Conservation (phyloP, 805 yeast genomes). For the Nadsonia fulvescens region DNA sequence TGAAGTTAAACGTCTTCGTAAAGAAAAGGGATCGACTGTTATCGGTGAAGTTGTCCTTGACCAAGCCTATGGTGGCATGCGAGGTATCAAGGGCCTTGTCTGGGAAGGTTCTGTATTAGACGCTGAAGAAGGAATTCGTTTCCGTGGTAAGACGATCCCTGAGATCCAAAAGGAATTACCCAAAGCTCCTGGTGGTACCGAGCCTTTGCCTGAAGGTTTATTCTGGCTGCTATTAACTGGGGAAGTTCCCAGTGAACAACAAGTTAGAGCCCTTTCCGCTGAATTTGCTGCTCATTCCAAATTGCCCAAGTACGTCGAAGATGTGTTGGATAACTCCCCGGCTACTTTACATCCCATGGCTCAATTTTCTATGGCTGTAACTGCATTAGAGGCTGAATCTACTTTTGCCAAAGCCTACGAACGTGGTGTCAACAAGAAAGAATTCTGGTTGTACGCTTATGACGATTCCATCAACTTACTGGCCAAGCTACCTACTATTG, state of each 20-base stretch:
- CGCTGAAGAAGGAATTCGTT: slow-evolving; percentile 72
- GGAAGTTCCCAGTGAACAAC: slow-evolving; percentile 42
- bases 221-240: slow-evolving; percentile 68
- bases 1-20: slow-evolving; percentile 73
- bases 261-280: slow-evolving; percentile 35
- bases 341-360: slow-evolving; percentile 68
- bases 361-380: slow-evolving; percentile 57
- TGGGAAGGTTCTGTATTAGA: slow-evolving; percentile 84
- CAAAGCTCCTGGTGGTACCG: slow-evolving; percentile 47
- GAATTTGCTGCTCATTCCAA: slow-evolving; percentile 49
- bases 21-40: slow-evolving; percentile 66
- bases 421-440: slow-evolving; percentile 45
- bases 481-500: slow-evolving; percentile 56
- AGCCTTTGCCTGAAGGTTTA: slow-evolving; percentile 47
- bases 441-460: slow-evolving; percentile 59
- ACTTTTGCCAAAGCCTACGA: slow-evolving; percentile 57
- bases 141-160: slow-evolving; percentile 72
- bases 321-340: slow-evolving; percentile 46
- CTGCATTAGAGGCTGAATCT: slow-evolving; percentile 56
- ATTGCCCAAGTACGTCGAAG: slow-evolving; percentile 46
- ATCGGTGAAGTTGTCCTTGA: slow-evolving; percentile 60
- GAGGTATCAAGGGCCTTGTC: slow-evolving; percentile 70
- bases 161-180: slow-evolving; percentile 60
- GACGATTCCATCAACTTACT: slow-evolving; percentile 55
- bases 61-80: slow-evolving; percentile 84